A percentile compares a stretch with the other conserved stretches of the same genome.
Evolutionary conservation across 495 filamentous ascomycete genomes (phyloP).

Genomic region (Podospora conica): DNA sequence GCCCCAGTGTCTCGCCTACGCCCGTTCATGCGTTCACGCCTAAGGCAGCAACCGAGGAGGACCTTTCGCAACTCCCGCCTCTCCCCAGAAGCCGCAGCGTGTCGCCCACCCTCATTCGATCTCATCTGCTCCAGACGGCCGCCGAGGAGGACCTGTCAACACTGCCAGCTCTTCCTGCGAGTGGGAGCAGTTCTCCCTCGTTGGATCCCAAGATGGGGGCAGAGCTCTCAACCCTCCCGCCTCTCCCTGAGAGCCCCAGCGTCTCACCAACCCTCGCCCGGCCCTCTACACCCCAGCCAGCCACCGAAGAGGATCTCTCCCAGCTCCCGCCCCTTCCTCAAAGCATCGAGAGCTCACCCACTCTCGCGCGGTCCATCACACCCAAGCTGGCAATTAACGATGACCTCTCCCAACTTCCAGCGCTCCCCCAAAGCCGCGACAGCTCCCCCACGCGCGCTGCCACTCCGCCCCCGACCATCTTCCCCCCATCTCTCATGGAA

Average conservation of each 20-base stretch:
- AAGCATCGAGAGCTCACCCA: conserved; percentile 11
- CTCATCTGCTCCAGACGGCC: not conserved
- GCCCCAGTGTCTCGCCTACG: not conserved
- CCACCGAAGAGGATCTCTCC: not conserved
- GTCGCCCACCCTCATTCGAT: conserved; percentile 4
- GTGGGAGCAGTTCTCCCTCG: conserved; percentile 5
- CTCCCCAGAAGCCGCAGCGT: conserved; percentile 12
- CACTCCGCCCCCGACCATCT: not conserved
- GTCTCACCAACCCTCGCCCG: not conserved
- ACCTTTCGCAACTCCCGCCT: not conserved
- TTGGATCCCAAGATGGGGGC: not conserved
- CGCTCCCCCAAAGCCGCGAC: conserved; percentile 4
- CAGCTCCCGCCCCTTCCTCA: conserved; percentile 12
- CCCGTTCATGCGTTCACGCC: not conserved
- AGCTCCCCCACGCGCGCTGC: not conserved
- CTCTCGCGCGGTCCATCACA: not conserved
- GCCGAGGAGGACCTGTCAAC: not conserved
- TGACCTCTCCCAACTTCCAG: conserved; percentile 1
- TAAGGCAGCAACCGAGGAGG: not conserved
- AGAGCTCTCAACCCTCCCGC: not conserved
- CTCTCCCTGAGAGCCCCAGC: conserved; percentile 8
- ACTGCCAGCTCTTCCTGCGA: not conserved
- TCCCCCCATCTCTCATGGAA: not conserved
- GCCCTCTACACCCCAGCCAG: not conserved
- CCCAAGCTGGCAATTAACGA: not conserved